Evolutionary conservation across 768 basidiomycete species (phyloP).

Genomic region (Tulasnella sp.): DNA sequence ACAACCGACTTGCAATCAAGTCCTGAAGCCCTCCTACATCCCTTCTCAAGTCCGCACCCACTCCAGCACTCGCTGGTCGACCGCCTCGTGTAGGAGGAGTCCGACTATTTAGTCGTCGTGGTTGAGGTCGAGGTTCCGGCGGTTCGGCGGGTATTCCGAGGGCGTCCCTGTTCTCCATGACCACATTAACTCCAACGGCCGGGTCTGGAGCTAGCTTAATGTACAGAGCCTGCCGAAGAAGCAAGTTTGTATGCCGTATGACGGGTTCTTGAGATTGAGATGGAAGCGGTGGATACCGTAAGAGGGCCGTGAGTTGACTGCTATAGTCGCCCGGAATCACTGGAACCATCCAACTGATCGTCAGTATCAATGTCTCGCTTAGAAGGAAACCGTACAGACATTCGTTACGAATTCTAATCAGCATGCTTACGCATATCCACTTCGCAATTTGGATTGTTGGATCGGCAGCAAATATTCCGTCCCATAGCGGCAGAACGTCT

Average conservation of each 20-base stretch:
- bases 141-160: conserved; percentile 66
- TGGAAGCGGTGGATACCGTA: conserved; percentile 71
- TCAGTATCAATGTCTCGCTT: neutral
- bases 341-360: conserved; percentile 29
- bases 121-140: conserved; percentile 39
- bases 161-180: conserved; percentile 73
- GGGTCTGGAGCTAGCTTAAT: conserved; percentile 68
- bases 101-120: conserved; percentile 13
- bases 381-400: conserved; percentile 42
- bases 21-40: conserved; percentile 45
- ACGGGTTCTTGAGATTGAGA: conserved; percentile 28
- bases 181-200: conserved; percentile 64
- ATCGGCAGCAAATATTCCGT: conserved; percentile 86
- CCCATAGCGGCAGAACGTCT: conserved; percentile 87
- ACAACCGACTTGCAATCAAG: conserved; percentile 57
- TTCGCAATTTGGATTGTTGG: conserved; percentile 66
- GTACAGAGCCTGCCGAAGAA: conserved; percentile 76
- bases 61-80: neutral
- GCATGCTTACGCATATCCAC: conserved; percentile 91
- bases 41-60: conserved; percentile 3
- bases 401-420: conserved; percentile 85
- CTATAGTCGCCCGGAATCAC: conserved; percentile 86
- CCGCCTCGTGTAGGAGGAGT: conserved; percentile 6
- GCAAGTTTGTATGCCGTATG: conserved; percentile 49
- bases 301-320: conserved; percentile 67